Evolutionary conservation across 2,329 filamentous ascomycete genomes (phyloP).

Genomic region (Scytalidium sp.): DNA sequence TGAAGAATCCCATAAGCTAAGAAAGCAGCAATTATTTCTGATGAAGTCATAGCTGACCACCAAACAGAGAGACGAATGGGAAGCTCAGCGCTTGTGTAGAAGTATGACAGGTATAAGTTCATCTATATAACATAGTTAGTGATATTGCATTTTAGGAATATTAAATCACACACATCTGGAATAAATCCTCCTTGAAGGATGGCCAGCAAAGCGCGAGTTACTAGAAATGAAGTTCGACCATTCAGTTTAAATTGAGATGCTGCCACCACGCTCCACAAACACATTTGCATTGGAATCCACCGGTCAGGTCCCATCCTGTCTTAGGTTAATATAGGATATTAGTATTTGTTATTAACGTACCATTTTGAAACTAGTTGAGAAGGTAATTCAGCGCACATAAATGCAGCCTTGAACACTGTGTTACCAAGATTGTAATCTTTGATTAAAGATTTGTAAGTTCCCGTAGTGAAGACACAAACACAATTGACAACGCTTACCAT

Average conservation of each 20-base stretch:
- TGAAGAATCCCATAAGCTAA: slow-evolving; percentile 16
- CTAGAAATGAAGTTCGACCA: slow-evolving; percentile 27
- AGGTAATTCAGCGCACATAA: slow-evolving; percentile 46
- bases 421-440: slow-evolving; percentile 43
- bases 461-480: too few species aligned
- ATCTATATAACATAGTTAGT: slow-evolving; percentile 9
- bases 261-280: slow-evolving; percentile 54
- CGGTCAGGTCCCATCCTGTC: slow-evolving; percentile 16
- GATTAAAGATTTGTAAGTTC: neutral
- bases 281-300: slow-evolving; percentile 46
- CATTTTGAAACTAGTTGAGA: slow-evolving; percentile 46
- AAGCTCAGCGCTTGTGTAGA: slow-evolving; percentile 4
- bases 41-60: neutral
- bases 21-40: slow-evolving; percentile 5
- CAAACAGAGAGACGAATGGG: slow-evolving; percentile 5
- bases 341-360: slow-evolving; percentile 23
- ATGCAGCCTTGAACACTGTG: slow-evolving; percentile 30
- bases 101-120: slow-evolving; percentile 13
- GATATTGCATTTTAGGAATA: slow-evolving; percentile 41
- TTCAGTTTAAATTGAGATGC: slow-evolving; percentile 39
- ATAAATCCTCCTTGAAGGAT: slow-evolving; percentile 10
- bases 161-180: slow-evolving; percentile 42
- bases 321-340: too few species aligned
- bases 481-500: slow-evolving; percentile 34
- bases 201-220: slow-evolving; percentile 3